These are phyloP conservation scores for Venustampulla echinocandica DNA, from an alignment of 495 filamentous ascomycete genomes.

Conservation along the genomic window DNA sequence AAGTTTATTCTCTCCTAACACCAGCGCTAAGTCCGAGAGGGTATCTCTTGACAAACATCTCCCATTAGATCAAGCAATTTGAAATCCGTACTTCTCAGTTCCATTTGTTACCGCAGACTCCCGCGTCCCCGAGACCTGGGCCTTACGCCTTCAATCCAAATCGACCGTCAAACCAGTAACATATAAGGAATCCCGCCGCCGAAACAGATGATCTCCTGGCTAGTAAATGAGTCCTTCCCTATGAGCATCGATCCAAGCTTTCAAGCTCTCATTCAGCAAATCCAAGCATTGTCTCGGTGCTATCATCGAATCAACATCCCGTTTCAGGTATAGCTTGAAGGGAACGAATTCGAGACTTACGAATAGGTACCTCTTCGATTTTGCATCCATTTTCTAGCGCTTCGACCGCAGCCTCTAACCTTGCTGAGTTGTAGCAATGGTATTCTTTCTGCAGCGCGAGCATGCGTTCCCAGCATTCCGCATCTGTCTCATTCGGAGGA, in stretches of 20 bases:
- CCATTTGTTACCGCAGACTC: no score
- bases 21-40: no score
- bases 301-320: slow-evolving; percentile 4
- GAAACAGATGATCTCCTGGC: background rate
- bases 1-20: no score
- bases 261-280: slow-evolving; percentile 21
- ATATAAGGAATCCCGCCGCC: no score
- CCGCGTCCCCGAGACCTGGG: no score
- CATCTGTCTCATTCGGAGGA: slow-evolving; percentile 6
- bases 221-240: background rate
- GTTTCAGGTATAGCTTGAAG: background rate
- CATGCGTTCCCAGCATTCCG: slow-evolving; percentile 20
- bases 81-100: no score
- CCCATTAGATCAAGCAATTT: no score
- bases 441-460: slow-evolving; percentile 16
- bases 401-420: slow-evolving; percentile 22
- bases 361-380: slow-evolving; percentile 14
- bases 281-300: slow-evolving; percentile 20
- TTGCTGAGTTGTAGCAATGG: slow-evolving; percentile 21
- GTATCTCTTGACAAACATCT: no score
- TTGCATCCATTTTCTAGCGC: slow-evolving; percentile 12
- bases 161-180: no score
- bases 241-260: slow-evolving; percentile 9
- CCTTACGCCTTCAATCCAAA: no score
- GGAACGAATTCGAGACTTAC: slow-evolving; percentile 9